These are phyloP conservation scores for Tetraselmis chui DNA, from an alignment of 139 green algal genomes.

Conservation along the genomic window DNA sequence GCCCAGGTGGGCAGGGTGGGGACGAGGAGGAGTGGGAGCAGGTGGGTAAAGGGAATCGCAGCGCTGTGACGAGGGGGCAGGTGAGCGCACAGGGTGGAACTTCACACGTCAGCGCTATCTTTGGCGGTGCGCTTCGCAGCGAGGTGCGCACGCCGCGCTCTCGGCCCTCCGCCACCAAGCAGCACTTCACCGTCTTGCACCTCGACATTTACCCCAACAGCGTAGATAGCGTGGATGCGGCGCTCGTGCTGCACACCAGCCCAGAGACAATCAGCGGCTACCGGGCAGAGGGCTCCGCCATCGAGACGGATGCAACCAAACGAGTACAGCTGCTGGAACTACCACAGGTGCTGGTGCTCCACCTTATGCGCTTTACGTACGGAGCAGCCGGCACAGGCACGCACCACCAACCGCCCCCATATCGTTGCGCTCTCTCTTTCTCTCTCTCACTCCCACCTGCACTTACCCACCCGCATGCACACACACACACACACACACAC, in stretches of 20 bases:
- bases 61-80: constrained; percentile 25
- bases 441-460: no score
- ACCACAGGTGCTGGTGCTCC: constrained; percentile 59
- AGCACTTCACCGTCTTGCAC: constrained; percentile 63
- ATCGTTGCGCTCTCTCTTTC: no score
- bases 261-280: constrained; percentile 38
- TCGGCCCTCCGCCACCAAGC: constrained; percentile 41
- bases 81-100: constrained; percentile 19
- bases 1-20: no score
- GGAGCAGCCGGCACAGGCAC: not conserved
- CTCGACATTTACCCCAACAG: constrained; percentile 27
- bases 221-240: constrained; percentile 42
- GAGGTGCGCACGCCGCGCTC: constrained; percentile 5
- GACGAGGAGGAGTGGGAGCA: constrained; percentile 36
- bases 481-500: no score
- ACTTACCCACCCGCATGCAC: no score
- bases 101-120: constrained; percentile 19
- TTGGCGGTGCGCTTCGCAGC: constrained; percentile 20
- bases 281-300: constrained; percentile 26
- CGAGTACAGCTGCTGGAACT: constrained; percentile 33
- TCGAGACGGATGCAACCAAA: constrained; percentile 30
- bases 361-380: constrained; percentile 65
- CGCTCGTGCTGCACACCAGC: constrained; percentile 32
- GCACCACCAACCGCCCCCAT: not conserved
- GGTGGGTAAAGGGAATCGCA: constrained; percentile 37